Evolutionary conservation across 1,284 basidiomycete species (phyloP), one percentile per base, ranked within the genome.

Genomic region (Cryptococcus jaspeensis): DNA sequence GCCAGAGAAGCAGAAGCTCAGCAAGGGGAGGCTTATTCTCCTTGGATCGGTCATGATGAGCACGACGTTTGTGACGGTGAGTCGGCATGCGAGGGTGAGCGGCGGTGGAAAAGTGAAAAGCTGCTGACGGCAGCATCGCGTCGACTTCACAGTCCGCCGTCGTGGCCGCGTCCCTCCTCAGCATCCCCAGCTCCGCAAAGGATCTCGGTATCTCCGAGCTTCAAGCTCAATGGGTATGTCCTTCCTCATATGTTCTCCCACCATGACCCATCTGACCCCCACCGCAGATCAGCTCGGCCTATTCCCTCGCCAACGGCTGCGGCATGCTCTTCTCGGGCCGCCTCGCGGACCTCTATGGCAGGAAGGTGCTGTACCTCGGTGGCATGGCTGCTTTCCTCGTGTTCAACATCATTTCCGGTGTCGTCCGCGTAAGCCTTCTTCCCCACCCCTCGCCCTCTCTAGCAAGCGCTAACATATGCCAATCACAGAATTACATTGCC

Each of bases 331-430:
- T 89, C 1, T 83, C 84, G 38, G 88, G 89, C 0, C 79, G 88
- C 41, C 70, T 89, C 4, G 87, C 87, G 5, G 88, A 90, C 72
- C 76, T 90, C 3, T 83, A 86, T 63, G 88, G 88, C 1, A 79
- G 86, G 35, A 88, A 87, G 67, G 78, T 78, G 53, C 77, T 81
- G 0, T 90, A 88, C 63, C 50, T 85, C 1, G 15, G 78, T 11
- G 88, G 88, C 0, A 80, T 82, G 38, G 13, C 50, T 4, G 28
- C 39, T 16, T 40, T 50, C n/a, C 11, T 50, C 5, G 18, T 50
- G 15, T 36, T 50, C 43, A 6, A 56, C 46, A 52, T 70, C 51
- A 45, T 65, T 23, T 65, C 64, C 5, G 67, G 64, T 42, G 61
- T 60, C 23, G 53, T 66, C 32, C 54, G 61, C 20, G 52, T 63